Evolutionary conservation across 2,329 filamentous ascomycete species (phyloP), one percentile per base, ranked within the genome.

Genomic region (Pyricularia sp.): DNA sequence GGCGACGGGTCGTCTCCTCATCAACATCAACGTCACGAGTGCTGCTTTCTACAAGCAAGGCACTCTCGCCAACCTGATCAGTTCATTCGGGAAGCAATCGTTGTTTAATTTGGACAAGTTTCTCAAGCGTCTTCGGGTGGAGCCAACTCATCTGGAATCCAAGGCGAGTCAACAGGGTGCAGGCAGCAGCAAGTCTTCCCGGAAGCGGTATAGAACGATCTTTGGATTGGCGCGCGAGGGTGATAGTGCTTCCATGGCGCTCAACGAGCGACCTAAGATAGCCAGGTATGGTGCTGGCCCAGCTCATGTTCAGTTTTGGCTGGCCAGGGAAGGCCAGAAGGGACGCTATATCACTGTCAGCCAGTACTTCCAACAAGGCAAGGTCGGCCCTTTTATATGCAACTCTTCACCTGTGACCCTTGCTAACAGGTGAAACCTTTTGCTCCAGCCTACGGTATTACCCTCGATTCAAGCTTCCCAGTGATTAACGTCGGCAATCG

Each of bases 401-500:
- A 17, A 1, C 1, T 7, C 11, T 17, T 9, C 12, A 26, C 11
- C 33, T 36, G 11, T 28, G 14, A 28, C 25, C 26, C 1, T 28
- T 12, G 26, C 59, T 63, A 11, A 63, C 59, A 4, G 7, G 17
- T 25, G 11, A 28, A 30, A 3, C 14, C 25, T 30, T 20, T 36
- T 36, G 33, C 59, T 20, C 11, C 25, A 66, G 65, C n/a, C 12
- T 84, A 83, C 58, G 71, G 72, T 0, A 68, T 78, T 0, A 73
- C 63, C 0, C 70, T 80, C 2, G 70, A 81, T 17, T 75, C 76
- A 0, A 73, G 81, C 2, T 77, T 84, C 5, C 89, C 91, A 0
- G 81, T 92, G 1, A 77, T 94, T 71, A 93, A 94, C 73, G 81
- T 90, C 14, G 91, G 90, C 2, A 86, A 78, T 12, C 73, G 75